Evolutionary conservation across 2,329 filamentous ascomycete species (phyloP).

Genomic region (Cercospora nicotianae): DNA sequence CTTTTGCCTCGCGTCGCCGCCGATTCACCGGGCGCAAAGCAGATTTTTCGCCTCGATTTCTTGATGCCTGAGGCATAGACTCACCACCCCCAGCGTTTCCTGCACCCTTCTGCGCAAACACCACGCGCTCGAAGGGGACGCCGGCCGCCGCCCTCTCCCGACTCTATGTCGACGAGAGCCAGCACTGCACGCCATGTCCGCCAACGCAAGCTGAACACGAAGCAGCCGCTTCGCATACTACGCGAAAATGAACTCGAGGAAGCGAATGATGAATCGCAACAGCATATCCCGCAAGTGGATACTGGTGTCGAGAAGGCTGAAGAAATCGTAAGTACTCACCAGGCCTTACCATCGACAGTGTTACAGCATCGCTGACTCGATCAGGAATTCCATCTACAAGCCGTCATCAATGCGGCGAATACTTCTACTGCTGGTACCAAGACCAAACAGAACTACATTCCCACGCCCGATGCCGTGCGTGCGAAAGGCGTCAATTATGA

Average conservation of each 20-base stretch:
- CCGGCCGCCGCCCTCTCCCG: slow-evolving; percentile 3
- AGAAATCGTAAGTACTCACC: slow-evolving; percentile 76
- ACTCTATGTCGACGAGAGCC: slow-evolving; percentile 31
- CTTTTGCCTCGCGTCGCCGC: slow-evolving; percentile 13
- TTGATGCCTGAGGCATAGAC: slow-evolving; percentile 7
- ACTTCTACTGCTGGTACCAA: slow-evolving; percentile 57
- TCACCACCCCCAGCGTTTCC: not conserved
- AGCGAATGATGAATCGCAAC: slow-evolving; percentile 73
- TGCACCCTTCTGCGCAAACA: slow-evolving; percentile 11
- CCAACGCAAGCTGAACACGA: slow-evolving; percentile 88
- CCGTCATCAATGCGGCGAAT: slow-evolving; percentile 67
- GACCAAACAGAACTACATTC: slow-evolving; percentile 62
- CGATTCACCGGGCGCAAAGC: slow-evolving; percentile 13
- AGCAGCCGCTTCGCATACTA: slow-evolving; percentile 82
- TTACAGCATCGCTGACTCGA: slow-evolving; percentile 26
- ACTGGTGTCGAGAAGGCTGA: slow-evolving; percentile 96
- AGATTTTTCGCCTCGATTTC: slow-evolving; percentile 3
- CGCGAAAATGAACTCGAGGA: slow-evolving; percentile 88
- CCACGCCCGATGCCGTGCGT: slow-evolving; percentile 63
- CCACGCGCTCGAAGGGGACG: slow-evolving; percentile 7
- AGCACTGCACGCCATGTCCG: slow-evolving; percentile 54
- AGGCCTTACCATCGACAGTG: slow-evolving; percentile 7
- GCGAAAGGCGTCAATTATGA: slow-evolving; percentile 75
- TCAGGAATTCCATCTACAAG: slow-evolving; percentile 94
- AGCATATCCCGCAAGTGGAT: slow-evolving; percentile 79